Base-by-base conservation (phyloP, 2,329 filamentous ascomycete genomes). In the Arachnomyces sp. region DNA sequence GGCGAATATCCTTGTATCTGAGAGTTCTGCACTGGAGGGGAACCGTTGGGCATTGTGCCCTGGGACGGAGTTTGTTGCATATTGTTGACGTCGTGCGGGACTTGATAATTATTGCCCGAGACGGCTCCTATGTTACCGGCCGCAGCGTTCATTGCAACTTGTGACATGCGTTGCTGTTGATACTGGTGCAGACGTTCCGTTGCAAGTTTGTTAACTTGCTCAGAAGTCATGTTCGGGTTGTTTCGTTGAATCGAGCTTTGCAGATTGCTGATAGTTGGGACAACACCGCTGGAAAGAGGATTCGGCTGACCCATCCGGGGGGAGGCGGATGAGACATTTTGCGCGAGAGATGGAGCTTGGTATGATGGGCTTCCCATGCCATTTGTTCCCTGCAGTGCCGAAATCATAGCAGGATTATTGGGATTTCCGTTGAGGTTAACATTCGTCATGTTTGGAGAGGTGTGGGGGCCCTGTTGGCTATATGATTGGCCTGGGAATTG, bases 181-280 rank as follows among this genome's bases (percentile, higher is more conserved):
- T 66, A 64, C 44, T 66, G 62, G 44, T 66, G 60, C 31, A 76
- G 57, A 35, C 70, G 66, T 29, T 76, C 69, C 2, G 67, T 73
- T 3, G 75, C 73, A 46, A 75, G 54, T 31, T 68, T 66, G 41
- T 64, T 69, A 7, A 78, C 63, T 53, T 79, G 72, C 17, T 78
- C 74, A 3, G 68, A 65, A 1, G 71, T 62, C 46, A 74, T 59
- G 40, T 68, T 66, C 1, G 74, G 74, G 46, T 75, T 67, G 47
- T 58, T 68, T 39, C 62, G 62, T 46, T 73, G 69, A 12, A 78
- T 66, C 30, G 73, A 69, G 44, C 68, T 72, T 43, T 70, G 66
- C 40, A 77, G 68, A 42, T 66, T 69, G 40, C 69, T 73, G 43
- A 78, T 72, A 7, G 70, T 69, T 11, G 74, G 74, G 33, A 76